Base-by-base conservation (phyloP, 2,329 filamentous ascomycete species). In the Claviceps cyperi region DNA sequence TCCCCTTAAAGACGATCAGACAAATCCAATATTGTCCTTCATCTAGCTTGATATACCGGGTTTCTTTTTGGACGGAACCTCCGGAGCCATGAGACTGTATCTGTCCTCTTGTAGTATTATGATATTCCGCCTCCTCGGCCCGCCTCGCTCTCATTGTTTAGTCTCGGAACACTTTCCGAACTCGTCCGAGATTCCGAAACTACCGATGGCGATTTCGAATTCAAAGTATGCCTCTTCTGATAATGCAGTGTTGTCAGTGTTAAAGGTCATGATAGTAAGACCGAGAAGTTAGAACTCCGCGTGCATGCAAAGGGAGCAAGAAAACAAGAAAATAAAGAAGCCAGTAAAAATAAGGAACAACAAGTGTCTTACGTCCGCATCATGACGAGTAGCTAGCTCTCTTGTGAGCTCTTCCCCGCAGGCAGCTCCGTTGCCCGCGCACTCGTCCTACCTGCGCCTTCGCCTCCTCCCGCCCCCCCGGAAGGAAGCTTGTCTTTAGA, bases 391-490 rank as follows among this genome's bases (percentile, higher is more conserved):
- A 9, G 24, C 24, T 28, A 9, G 24, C 24, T 28, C 24, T 28
- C 24, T 28, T 11, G 24, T 1, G 28, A 32, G 8, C 17, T n/a
- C 36, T 41, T 19, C 5, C 48, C 52, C 50, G 51, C 24, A 14
- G 55, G 46, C 51, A 62, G 52, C 53, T 66, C 60, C 13, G 64
- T 54, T 6, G 54, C 55, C 11, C 65, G 59, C 15, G 57, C 52
- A 37, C 59, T 61, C 17, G 58, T 40, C 21, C 59, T 60, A 4
- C 62, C 65, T 1, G 41, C 59, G 1, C 64, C 64, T 5, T 53
- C 49, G 2, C 64, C 64, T 1, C 64, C 64, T 0, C 64, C 64
- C 1, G 64, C 58, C 5, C 61, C 60, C 1, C 64, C 64, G 1
- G 61, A 57, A 5, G 64, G 64, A 0, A 67, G 57, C 52, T 64